Base-by-base conservation (phyloP, 257 asterid genomes). In the Solanum virginianum region DNA sequence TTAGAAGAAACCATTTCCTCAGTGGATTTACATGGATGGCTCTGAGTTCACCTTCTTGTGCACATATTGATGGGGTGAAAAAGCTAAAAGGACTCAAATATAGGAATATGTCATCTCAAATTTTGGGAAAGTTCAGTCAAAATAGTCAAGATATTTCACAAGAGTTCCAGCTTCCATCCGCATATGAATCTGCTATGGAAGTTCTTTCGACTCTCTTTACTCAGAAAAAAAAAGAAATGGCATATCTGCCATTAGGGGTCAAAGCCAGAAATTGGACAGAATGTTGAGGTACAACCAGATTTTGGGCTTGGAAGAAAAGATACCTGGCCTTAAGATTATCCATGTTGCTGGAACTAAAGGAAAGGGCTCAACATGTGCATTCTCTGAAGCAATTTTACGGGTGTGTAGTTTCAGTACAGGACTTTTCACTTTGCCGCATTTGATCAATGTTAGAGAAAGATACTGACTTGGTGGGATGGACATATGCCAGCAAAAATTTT, bases 281-380 rank as follows among this genome's bases (percentile, higher is more conserved):
- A 94, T 95, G 97, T 55, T 63, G 82, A 91, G 90, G 92, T 94
- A 94, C 85, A 57, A 91, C 80, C 93, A 93, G 98, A 93, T 94
- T 86, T 87, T 95, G 95, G 97, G 89, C 84, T 88, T 95, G 91
- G 96, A 95, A 85, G 92, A 92, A 84, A 86, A 80, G 66, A 83
- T 95, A 85, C 90, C 89, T 49, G 88, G 82, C 81, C 95, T 95
- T 66, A 93, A 92, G 89, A 90, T 94, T 79, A 93, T 95, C 88
- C 98, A 95, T 85, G 98, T 93, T 85, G 92, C 97, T 86, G 98
- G 98, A 86, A 95, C 98, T 72, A 95, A 95, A 92, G 98, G 98
- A 88, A 95, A 95, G 98, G 98, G n/a, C n/a, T n/a, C n/a, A n/a
- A n/a, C n/a, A n/a, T n/a, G n/a, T n/a, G n/a, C n/a, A n/a, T n/a